Evolutionary conservation across 2,329 filamentous ascomycete genomes (phyloP), one percentile per base, ranked within the genome.

Genomic region (Chrysoporthe austroafricana): DNA sequence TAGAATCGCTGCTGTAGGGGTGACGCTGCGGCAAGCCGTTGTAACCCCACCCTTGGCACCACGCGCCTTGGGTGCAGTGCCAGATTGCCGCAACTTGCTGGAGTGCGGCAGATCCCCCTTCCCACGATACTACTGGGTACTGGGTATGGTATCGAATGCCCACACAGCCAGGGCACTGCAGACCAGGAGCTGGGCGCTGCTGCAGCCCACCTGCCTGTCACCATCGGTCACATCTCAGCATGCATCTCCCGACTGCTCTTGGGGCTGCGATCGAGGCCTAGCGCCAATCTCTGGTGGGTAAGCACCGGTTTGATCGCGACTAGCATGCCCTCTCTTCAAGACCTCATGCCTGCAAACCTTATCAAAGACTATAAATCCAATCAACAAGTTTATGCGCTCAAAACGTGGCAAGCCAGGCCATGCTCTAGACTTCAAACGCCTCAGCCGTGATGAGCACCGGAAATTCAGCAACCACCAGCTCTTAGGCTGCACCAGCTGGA

Each of bases 11-110:
- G 56, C 26, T 26, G 26, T 26, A 26, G 26, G 58, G 36, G 52
- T 44, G 62, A 42, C 36, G 42, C 42, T 50, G 50, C 56, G 43
- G 59, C 64, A 62, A 43, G 50, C 54, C 64, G 42, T 62, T 58
- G 57, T 46, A 4, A 66, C 58, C 46, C 39, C 16, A 56, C 42
- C 48, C 46, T 43, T 43, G 46, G 16, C 11, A 50, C 44, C 26
- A 62, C 46, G 32, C 43, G 61, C 46, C n/a, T n/a, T 43, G 46
- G 48, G 34, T 54, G 48, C 34, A 43, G 32, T 36, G 32, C 48
- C 16, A 26, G 21, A 44, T 18, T 16, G 52, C 34, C 34, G 52
- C 26, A 34, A 57, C 26, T 18, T 57, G 52, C 26, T 42, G 34
- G 34, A 8, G 34, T 44, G 58, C 58, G 58, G 43, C 43, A 61